Evolutionary conservation across 73 alveolate genomes (phyloP), one percentile per base, ranked within the genome.

Genomic region (Paramecium pentaurelia): DNA sequence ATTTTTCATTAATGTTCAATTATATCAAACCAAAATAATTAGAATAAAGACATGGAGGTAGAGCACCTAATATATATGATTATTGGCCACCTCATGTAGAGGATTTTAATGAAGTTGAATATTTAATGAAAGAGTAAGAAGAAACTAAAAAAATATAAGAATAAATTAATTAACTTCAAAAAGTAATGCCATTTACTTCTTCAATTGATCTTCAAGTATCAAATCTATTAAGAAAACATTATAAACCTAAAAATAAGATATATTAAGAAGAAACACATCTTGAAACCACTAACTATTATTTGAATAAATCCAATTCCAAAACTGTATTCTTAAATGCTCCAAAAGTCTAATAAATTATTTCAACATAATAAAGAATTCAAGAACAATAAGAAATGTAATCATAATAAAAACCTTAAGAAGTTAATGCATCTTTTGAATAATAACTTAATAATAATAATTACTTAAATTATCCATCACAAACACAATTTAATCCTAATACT

Each of bases 71-170:
- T 80, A 28, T 80, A 7, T 80, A 80, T 80, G 91, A 80, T 44
- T 80, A 42, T 80, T 80, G 91, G 91, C 91, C 91, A 42, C 91
- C 91, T 25, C 58, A 40, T 45, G 28, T 47, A 4, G 77, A 25
- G 1, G 58, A 80, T 0, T 32, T 47, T 47, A 80, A 47, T 80
- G 84, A 64, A 28, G 38, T 49, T 80, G 91, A 42, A 5, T 34
- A 42, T 44, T 20, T 10, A 7, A 20, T 80, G 6, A 40, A 73
- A 38, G 87, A 34, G 14, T 73, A 73, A 73, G 5, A 40, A 73
- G 87, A 80, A 47, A 8, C 91, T 11, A 32, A 80, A 47, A 14
- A 80, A 80, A 27, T 80, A 4, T 25, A 80, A 44, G 27, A 80
- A 4, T 38, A 42, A 80, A 80, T 80, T 25, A 9, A 47, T 8